Percentiles rank a stretch among this genome's conserved stretches.
These are phyloP conservation scores for Salix exigua DNA, from an alignment of 345 rosid genomes.

Conservation along the genomic window DNA sequence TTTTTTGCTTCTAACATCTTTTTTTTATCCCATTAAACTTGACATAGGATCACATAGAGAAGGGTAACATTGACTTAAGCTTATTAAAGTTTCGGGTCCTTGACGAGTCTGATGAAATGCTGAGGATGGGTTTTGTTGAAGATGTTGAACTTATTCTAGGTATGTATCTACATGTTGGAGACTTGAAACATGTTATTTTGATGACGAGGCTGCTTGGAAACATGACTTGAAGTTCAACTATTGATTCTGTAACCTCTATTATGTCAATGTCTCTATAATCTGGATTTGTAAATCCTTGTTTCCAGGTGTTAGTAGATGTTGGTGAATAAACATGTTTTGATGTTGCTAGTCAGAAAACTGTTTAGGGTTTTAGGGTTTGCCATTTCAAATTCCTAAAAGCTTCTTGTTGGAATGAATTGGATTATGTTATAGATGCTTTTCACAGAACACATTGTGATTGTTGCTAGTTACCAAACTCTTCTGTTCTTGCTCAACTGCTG, in stretches of 20 bases:
- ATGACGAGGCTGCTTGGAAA: neutral
- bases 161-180: constrained; percentile 16
- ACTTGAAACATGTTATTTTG: neutral
- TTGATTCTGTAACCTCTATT: neutral
- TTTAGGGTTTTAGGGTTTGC: no score
- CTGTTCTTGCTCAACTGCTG: neutral
- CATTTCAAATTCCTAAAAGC: neutral
- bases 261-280: neutral
- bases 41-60: constrained; percentile 79
- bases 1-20: neutral
- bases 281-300: neutral
- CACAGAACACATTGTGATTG: neutral
- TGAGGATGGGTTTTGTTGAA: constrained; percentile 97
- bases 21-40: neutral
- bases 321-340: neutral
- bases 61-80: constrained; percentile 59
- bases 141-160: constrained; percentile 94
- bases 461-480: neutral
- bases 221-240: neutral
- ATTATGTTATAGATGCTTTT: neutral
- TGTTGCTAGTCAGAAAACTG: neutral
- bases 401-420: neutral
- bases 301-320: neutral
- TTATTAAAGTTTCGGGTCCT: constrained; percentile 81
- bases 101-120: constrained; percentile 99